Base-by-base conservation (phyloP, 177 flowering plant species). In the Telopea speciosissima region DNA sequence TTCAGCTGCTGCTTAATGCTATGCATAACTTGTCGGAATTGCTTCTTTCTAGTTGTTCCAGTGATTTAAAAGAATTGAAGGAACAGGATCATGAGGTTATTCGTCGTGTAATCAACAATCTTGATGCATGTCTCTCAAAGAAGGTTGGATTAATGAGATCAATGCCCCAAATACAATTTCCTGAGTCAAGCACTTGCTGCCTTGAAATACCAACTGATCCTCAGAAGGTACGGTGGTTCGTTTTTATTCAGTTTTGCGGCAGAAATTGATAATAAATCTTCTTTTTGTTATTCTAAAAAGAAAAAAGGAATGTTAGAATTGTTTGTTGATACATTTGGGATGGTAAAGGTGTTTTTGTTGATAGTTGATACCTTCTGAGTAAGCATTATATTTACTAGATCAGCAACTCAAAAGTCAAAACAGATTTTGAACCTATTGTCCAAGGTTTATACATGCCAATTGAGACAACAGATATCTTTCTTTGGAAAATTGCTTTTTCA, bases 21-120 rank as follows among this genome's bases (percentile, higher is more conserved):
- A 78, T 93, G 68, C 79, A 72, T 70, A 80, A 76, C 71, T 80
- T 89, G n/a, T 91, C 97, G 49, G 88, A 88, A 65, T 67, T 87
- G 75, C 89, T 93, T 74, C 66, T 70, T 28, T 73, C 68, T 61
- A 44, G 77, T 68, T 80, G 78, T 65, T 81, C 75, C 21, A 70
- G 68, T 65, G 81, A 80, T 67, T 49, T 62, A 64, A 69, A 44
- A 75, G 67, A 70, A 70, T 60, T 87, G 68, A 76, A 77, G 61
- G 80, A 84, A 33, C 76, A 76, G 61, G 86, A 90, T 19, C 28
- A 17, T 64, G 80, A 67, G 70, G 56, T 77, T 71, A 81, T 93
- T 73, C 78, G 80, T 68, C 74, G 68, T 26, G 82, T 73, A 67
- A 78, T 86, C 12, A 45, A 75, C 70, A 91, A 90, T 69, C 84